These are phyloP conservation scores for Cryptococcus hybrid DNA, from an alignment of 1,284 basidiomycete species.

Conservation along the genomic window DNA sequence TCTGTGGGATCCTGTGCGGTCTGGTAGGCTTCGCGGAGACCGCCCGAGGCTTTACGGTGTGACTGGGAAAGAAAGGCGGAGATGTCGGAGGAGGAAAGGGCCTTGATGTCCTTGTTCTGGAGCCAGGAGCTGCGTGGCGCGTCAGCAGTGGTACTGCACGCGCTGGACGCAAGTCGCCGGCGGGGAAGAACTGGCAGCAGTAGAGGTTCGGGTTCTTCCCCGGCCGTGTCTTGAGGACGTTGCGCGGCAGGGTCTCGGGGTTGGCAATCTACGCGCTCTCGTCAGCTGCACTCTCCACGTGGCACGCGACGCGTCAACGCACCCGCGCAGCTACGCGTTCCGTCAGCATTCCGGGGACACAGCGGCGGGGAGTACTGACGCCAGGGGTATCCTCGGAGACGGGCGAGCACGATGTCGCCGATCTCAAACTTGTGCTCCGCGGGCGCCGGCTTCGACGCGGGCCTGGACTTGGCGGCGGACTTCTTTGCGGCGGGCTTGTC, in stretches of 20 bases:
- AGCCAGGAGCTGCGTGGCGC: conserved; percentile 71
- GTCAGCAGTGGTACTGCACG: neutral
- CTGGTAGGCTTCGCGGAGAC: conserved; percentile 75
- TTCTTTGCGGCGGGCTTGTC: conserved; percentile 8
- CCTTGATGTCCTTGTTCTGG: conserved; percentile 74
- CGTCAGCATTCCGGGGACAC: conserved; percentile 6
- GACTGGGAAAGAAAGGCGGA: conserved; percentile 72
- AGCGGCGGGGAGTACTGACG: conserved; percentile 35
- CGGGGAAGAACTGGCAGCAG: conserved; percentile 50
- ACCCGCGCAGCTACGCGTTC: conserved; percentile 29
- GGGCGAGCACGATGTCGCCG: conserved; percentile 84
- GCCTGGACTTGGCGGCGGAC: conserved; percentile 12
- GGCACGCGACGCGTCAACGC: conserved; percentile 10
- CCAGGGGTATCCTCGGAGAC: conserved; percentile 94
- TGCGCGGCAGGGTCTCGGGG: conserved; percentile 34
- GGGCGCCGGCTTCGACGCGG: neutral
- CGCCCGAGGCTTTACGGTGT: conserved; percentile 67
- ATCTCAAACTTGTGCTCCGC: conserved; percentile 53
- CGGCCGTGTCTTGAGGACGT: conserved; percentile 33
- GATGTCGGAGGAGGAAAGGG: conserved; percentile 76
- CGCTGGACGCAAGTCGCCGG: conserved; percentile 75
- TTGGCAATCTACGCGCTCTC: conserved; percentile 31
- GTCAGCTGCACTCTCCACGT: conserved; percentile 29
- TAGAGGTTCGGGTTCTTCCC: conserved; percentile 28
- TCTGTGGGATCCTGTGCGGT: conserved; percentile 74